Evolutionary conservation across 306 rosid genomes (phyloP).

Genomic region (Ormosia semicastrata): DNA sequence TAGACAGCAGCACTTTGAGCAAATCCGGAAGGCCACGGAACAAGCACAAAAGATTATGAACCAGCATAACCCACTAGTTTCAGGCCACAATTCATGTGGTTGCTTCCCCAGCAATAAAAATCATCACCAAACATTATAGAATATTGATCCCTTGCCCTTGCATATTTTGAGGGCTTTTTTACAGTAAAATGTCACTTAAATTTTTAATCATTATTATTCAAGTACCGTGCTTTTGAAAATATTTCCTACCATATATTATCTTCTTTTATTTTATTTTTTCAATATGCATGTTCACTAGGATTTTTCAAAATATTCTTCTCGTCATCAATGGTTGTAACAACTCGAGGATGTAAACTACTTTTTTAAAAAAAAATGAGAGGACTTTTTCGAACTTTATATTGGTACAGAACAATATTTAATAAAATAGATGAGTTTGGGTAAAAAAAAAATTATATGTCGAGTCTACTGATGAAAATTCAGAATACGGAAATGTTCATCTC

Average conservation of each 20-base stretch:
- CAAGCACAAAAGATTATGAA: slow-evolving; percentile 60
- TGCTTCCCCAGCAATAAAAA: slow-evolving; percentile 77
- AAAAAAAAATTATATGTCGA: too few relatives aligned
- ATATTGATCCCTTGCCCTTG: background rate
- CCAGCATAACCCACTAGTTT: slow-evolving; percentile 41
- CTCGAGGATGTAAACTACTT: background rate
- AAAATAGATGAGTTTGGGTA: too few relatives aligned
- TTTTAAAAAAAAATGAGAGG: background rate
- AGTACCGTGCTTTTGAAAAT: too few relatives aligned
- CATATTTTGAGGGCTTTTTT: background rate
- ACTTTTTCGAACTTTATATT: background rate
- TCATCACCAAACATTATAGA: slow-evolving; percentile 18
- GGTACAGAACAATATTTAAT: too few relatives aligned
- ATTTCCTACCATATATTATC: background rate
- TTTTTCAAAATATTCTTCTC: too few relatives aligned
- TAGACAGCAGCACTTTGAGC: slow-evolving; percentile 69
- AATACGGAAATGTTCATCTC: too few relatives aligned
- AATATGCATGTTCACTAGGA: too few relatives aligned
- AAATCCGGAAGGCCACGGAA: slow-evolving; percentile 57
- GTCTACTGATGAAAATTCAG: too few relatives aligned
- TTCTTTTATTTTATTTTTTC: too few relatives aligned
- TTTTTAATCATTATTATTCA: background rate
- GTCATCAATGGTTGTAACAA: background rate
- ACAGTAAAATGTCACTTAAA: background rate
- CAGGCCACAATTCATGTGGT: slow-evolving; percentile 69